Base-by-base conservation (phyloP, 805 yeast genomes). In the Sugiyamaella marilandica region DNA sequence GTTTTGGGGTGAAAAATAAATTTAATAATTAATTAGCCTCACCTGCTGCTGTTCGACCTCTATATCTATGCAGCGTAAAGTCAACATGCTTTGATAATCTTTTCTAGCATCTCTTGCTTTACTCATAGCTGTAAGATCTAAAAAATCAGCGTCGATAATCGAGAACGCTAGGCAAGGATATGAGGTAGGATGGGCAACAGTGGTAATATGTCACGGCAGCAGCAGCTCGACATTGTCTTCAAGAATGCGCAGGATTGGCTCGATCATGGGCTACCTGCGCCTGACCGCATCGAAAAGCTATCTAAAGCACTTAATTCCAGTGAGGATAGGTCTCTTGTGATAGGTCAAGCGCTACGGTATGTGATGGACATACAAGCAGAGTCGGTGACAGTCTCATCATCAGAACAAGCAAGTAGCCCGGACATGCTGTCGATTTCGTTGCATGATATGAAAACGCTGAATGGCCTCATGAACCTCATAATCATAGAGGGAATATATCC, bases 361-460 rank as follows among this genome's bases (percentile, higher is more conserved):
- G 24, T 39, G 14, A 24, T 39, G 5, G 43, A 16, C 13, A 39
- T 39, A 14, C 43, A 39, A 21, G 24, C 43, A 11, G 13, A 16
- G 9, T 39, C 43, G 9, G 11, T 39, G 24, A 8, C 19, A 16
- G 43, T 13, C 5, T 39, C 43, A 5, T 5, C 36, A 9, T 18
- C 19, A 11, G 13, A 29, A 11, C 37, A 45, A 19, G 37, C n/a
- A 4, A 14, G 18, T 9, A 13, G 10, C 5, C 35, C 46, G 16
- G 57, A 62, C 21, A 49, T 70, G 37, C 59, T 72, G 14, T 52
- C 85, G 8, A 83, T 92, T 13, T 87, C 97, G 0, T 73, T 92
- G 9, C 90, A 88, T 61, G 98, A 94, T 65, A 82, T 92, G 77
- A 85, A 83, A 64, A 77, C 80, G 2, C 78, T 94, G 52, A 84